A percentile compares a stretch with the other conserved stretches of the same genome.
Conservation (phyloP, 495 filamentous ascomycete species). For the Podospora appendiculata region DNA sequence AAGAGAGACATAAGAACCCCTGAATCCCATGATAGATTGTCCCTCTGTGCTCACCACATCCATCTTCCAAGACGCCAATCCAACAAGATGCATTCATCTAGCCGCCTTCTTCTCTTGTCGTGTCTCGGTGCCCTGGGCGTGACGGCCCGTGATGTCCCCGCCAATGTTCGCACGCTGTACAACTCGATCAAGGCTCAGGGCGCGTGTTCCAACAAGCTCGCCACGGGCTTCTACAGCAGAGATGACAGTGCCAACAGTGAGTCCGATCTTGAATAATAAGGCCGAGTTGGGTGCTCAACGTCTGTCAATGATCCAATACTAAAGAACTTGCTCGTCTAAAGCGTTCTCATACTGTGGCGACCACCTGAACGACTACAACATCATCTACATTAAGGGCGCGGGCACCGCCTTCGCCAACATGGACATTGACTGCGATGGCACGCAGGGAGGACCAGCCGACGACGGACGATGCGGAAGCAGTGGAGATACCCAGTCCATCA, state of each 20-base stretch:
- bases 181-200: constrained; percentile 25
- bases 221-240: constrained; percentile 28
- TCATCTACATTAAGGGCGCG: constrained; percentile 31
- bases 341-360: constrained; percentile 36
- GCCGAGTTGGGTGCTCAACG: too few relatives aligned
- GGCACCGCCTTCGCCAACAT: constrained; percentile 38
- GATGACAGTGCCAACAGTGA: constrained; percentile 25
- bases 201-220: constrained; percentile 24
- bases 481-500: constrained; percentile 43
- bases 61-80: too few relatives aligned
- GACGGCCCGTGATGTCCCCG: constrained; percentile 21
- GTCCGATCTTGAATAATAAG: neutral
- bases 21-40: too few relatives aligned
- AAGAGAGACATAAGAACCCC: too few relatives aligned
- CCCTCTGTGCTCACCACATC: too few relatives aligned
- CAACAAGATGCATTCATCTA: neutral
- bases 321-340: neutral
- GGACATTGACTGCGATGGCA: constrained; percentile 64
- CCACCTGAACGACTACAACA: constrained; percentile 19
- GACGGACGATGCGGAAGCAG: constrained; percentile 43
- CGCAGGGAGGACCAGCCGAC: constrained; percentile 37
- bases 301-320: neutral
- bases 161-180: constrained; percentile 28
- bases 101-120: neutral
- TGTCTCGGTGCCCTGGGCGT: neutral